Conservation (phyloP, 2,329 filamentous ascomycete species). For the Parastagonospora avenae region DNA sequence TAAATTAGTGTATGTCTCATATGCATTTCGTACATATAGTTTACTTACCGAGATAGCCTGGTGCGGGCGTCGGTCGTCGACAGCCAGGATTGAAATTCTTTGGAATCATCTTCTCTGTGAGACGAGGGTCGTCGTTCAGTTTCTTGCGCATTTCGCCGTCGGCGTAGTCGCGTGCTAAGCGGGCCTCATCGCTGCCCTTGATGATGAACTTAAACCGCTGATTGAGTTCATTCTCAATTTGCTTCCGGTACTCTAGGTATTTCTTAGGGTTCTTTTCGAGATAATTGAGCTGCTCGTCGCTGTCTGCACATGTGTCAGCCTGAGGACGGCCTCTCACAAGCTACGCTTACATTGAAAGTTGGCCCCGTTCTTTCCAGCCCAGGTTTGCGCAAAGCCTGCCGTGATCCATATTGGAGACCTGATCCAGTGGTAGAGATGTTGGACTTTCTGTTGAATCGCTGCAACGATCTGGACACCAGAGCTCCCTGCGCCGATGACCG, state of each 20-base stretch:
- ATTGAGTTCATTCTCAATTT: conserved; percentile 58
- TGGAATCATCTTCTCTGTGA: conserved; percentile 54
- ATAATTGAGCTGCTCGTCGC: conserved; percentile 47
- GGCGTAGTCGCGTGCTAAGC: conserved; percentile 48
- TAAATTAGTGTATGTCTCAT: no score
- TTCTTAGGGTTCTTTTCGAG: conserved; percentile 50
- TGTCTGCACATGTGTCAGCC: conserved; percentile 33
- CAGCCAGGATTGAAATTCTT: conserved; percentile 43
- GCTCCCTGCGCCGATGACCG: conserved; percentile 51
- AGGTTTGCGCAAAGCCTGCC: conserved; percentile 54
- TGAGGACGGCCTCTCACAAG: background rate
- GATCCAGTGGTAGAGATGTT: conserved; percentile 50
- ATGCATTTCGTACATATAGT: no score
- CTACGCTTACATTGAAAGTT: conserved; percentile 52
- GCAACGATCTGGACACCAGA: conserved; percentile 52
- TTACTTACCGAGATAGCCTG: conserved; percentile 31
- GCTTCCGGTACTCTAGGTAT: conserved; percentile 55
- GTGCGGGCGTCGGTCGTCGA: conserved; percentile 29
- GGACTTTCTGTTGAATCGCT: conserved; percentile 46
- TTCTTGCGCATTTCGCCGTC: conserved; percentile 49
- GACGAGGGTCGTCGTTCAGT: conserved; percentile 44
- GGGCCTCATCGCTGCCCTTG: conserved; percentile 54
- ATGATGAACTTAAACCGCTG: conserved; percentile 60
- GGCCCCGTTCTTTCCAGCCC: conserved; percentile 53
- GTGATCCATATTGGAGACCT: conserved; percentile 56